Evolutionary conservation across 352 stramenopile genomes (phyloP).

Genomic region (Globisporangium uncinulatum): DNA sequence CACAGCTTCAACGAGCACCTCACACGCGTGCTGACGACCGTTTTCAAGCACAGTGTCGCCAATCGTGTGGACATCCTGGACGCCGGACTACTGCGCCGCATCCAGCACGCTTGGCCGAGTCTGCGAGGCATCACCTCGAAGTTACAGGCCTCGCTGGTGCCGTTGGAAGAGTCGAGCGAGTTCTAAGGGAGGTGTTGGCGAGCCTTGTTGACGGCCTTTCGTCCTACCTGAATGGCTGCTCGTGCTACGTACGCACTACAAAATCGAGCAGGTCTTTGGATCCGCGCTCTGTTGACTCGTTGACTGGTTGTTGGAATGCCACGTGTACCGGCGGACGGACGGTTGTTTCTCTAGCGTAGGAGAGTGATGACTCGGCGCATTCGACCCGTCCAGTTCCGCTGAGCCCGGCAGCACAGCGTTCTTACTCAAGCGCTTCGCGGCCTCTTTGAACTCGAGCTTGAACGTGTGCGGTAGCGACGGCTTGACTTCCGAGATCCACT

Average conservation of each 20-base stretch:
- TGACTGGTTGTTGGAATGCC: conserved; percentile 3
- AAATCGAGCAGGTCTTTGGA: conserved; percentile 10
- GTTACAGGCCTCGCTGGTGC: conserved; percentile 4
- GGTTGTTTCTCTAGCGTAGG: background rate
- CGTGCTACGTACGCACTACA: conserved; percentile 3
- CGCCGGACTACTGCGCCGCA: conserved; percentile 1
- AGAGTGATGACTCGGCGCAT: background rate
- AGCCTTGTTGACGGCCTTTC: background rate
- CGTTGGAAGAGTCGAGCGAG: conserved; percentile 5
- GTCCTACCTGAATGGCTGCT: background rate
- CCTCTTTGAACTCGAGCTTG: conserved; percentile 43
- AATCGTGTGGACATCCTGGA: conserved; percentile 25
- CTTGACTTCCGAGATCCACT: conserved; percentile 46
- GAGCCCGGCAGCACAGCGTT: conserved; percentile 5
- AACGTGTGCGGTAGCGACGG: conserved; percentile 37
- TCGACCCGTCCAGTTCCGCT: background rate
- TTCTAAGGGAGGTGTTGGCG: conserved; percentile 3
- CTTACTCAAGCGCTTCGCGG: conserved; percentile 12
- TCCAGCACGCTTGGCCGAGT: conserved; percentile 15
- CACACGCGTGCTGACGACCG: conserved; percentile 3
- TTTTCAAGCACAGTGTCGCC: conserved; percentile 16
- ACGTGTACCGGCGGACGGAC: conserved; percentile 12
- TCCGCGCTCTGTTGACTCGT: background rate
- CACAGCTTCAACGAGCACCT: conserved; percentile 13
- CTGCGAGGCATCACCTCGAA: conserved; percentile 5